phyloP scores from a whole-genome alignment of 177 flowering plant genomes.

The Vitis hybrid region DNA sequence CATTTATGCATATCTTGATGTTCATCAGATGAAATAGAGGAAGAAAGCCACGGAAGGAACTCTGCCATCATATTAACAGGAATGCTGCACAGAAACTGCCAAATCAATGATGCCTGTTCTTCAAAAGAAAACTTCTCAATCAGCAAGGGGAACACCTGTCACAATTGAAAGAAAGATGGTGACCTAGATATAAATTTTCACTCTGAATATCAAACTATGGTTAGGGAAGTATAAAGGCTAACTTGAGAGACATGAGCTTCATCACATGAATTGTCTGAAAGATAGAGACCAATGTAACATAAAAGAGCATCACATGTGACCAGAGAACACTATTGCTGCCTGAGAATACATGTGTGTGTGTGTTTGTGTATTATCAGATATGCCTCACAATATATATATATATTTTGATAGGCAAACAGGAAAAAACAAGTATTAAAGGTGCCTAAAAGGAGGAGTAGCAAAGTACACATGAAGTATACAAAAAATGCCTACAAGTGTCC shows the following conservation, averaged over 20 bases:
- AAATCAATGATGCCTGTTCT: constrained; percentile 88
- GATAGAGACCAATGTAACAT: no score
- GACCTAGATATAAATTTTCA: not conserved
- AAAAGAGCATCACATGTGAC: not conserved
- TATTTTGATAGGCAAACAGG: no score
- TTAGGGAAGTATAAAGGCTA: not conserved
- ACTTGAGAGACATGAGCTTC: not conserved
- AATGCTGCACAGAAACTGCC: constrained; percentile 93
- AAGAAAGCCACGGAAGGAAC: constrained; percentile 89
- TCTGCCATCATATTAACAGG: constrained; percentile 94
- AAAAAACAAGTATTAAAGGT: no score
- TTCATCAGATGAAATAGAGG: constrained; percentile 74
- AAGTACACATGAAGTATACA: no score
- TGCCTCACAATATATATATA: no score
- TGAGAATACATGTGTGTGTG: no score
- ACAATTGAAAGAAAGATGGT: constrained; percentile 1
- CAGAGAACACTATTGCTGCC: not conserved
- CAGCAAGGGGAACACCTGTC: constrained; percentile 87
- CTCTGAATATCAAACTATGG: not conserved
- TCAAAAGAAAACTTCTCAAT: constrained; percentile 79
- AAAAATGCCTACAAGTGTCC: no score
- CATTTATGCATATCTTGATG: constrained; percentile 65
- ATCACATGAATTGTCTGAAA: not conserved
- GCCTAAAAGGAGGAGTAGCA: no score
- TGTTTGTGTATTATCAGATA: no score